Evolutionary conservation across 371 early-diverging fungal species (phyloP), one percentile per base, ranked within the genome.

Genomic region (Mortierella sp.): DNA sequence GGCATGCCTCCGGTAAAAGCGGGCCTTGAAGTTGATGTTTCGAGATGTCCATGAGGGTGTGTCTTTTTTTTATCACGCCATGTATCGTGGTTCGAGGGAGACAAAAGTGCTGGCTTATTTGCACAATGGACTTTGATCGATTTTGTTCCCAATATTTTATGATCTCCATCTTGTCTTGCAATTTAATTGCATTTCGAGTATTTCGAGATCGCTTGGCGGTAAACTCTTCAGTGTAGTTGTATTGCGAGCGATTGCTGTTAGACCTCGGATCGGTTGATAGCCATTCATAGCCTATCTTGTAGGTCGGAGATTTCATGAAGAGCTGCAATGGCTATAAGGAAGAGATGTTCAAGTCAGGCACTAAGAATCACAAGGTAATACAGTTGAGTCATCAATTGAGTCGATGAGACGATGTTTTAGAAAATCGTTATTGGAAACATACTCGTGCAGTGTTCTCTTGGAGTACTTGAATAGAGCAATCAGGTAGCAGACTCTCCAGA

Each of bases 31-130:
- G 55, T 0, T 55, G 55, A 16, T 55, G 55, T 2, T 28, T 55
- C 11, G 55, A 55, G 11, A 22, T 5, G 8, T 43, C 9, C 16
- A 45, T 9, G 11, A 62, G 10, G 8, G 9, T 14, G 8, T 62
- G 24, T 26, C 26, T 62, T 24, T 62, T 43, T 22, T 39, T 45
- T 18, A 62, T 45, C 11, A 62, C 43, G n/a, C 62, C 62, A 26
- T 26, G 26, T 9, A 62, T 37, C 24, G 62, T 62, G 4, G 43
- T 43, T 43, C 62, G 37, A 24, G 62, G 43, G 16, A 26, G 26
- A 26, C 28, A 11, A 28, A 62, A 62, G 3, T 26, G 62, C 5
- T 26, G 22, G 28, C 55, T 30, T 18, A 55, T 55, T 24, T 40
- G 18, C 0, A 62, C 16, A 3, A 26, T 45, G 1, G 62, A 24